Evolutionary conservation across 1,284 basidiomycete species (phyloP), one percentile per base, ranked within the genome.

Genomic region (Ustilago tritici): DNA sequence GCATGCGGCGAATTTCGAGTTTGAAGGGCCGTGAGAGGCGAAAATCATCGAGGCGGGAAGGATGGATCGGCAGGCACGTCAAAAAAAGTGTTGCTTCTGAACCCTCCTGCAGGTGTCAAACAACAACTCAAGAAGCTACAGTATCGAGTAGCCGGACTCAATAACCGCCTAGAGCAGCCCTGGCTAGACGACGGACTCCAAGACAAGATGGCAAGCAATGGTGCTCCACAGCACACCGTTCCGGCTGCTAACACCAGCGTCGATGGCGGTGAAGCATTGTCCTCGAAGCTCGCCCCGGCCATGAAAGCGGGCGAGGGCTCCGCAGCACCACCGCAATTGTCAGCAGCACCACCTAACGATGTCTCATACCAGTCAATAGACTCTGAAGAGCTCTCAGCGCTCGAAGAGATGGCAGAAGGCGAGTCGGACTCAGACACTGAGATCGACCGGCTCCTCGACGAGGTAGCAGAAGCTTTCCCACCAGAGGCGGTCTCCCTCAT

Each of bases 361-460:
- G 58, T 57, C 3, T 73, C 65, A n/a, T 72, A 78, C 49, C 65
- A 75, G 34, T 83, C 84, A 23, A 65, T 81, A 46, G 79, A 84
- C 59, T 84, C 82, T 5, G 82, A 84, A 38, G 81, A 80, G 52
- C 76, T 85, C 15, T 82, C 82, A 5, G 66, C 72, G 2, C 67
- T 85, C 32, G 84, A 85, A 66, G 81, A 80, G 11, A 65, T 71
- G 28, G 84, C 83, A 8, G 81, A 85, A 38, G 61, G 58, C 46
- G 83, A 82, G 56, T 70, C 70, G 23, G 75, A 80, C 8, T 69
- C 74, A 36, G 77, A 79, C 17, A 60, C 35, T 34, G 76, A 69
- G 35, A 61, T 78, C 54, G 71, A 79, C 31, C 64, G 62, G 0
- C 70, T 82, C 4, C 71, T 81, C 32, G 77, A 78, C 36, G 73